Percentiles rank a stretch among this genome's conserved stretches.
phyloP scores from a whole-genome alignment of 305 asterid species.

The Solanum hybrid region DNA sequence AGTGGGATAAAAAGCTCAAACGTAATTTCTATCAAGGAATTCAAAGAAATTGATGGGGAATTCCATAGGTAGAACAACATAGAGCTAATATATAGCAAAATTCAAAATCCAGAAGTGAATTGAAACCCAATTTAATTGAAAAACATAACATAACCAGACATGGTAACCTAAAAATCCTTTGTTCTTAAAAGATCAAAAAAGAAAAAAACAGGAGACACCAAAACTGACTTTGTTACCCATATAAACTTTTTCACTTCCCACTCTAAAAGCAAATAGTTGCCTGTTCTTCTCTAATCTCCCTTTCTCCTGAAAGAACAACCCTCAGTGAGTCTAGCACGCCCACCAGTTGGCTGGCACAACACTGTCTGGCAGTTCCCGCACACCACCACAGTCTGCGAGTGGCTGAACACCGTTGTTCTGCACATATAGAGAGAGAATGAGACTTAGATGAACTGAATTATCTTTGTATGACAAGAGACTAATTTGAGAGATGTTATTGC shows the following conservation, averaged over 20 bases:
- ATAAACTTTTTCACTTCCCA: background rate
- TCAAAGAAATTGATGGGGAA: background rate
- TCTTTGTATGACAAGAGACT: background rate
- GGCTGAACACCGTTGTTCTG: conserved; percentile 45
- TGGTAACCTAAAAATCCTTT: background rate
- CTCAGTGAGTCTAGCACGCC: conserved; percentile 39
- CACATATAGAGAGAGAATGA: background rate
- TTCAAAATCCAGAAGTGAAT: background rate
- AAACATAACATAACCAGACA: background rate
- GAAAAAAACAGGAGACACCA: background rate
- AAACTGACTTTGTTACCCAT: background rate
- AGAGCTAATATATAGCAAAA: background rate
- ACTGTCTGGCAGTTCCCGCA: conserved; percentile 41
- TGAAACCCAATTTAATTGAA: background rate
- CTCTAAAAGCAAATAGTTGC: background rate
- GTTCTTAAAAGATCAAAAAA: background rate
- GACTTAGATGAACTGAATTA: background rate
- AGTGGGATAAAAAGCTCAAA: too few species aligned
- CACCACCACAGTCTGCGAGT: conserved; percentile 42
- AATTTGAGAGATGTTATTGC: background rate
- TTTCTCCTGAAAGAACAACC: conserved; percentile 49
- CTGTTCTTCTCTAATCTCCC: conserved; percentile 22
- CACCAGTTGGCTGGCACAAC: conserved; percentile 48
- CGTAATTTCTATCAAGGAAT: background rate
- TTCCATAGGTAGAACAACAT: background rate